Base-by-base conservation (phyloP, 2,329 filamentous ascomycete species). In the Fusarium sp. region DNA sequence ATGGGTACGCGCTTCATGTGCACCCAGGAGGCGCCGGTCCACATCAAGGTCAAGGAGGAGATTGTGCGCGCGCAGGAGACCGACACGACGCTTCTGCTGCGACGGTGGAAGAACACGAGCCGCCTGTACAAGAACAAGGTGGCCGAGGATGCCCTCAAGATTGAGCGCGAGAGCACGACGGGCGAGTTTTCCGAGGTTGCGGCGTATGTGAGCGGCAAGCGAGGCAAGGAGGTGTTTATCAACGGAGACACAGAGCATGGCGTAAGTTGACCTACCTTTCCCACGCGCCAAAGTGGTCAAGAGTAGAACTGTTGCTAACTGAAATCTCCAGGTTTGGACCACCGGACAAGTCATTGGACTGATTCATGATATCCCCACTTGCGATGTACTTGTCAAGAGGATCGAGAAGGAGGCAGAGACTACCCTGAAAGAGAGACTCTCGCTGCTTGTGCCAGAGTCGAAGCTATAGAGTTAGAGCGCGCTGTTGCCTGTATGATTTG, bases 1-100 rank as follows among this genome's bases (percentile, higher is more conserved):
- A 99, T 99, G 96, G 96, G 96, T 62, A 99, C 96, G 10, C 87
- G 96, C 43, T 99, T 98, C 85, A 97, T 99, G 93, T 95, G 92
- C 84, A 98, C 96, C 0, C 86, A 95, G 46, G 96, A 98, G 82
- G 91, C 95, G 15, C 96, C 96, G 1, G 93, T 99, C 70, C 96
- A 99, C 83, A 80, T 89, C 51, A 97, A 97, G 73, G 94, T 99
- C 85, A 99, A 99, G 87, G 87, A 97, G 80, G 87, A 92, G 73
- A 99, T 99, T 76, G 94, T 98, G 53, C 87, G 90, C 59, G 93
- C 95, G 1, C 87, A 94, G 69, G 96, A 99, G 86, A 94, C 92
- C 23, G 94, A 98, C 80, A 99, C 96, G 0, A 90, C 94, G 72
- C 87, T 99, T 55, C 89, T 99, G 27, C 85, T 99, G 77, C 85